These are phyloP conservation scores for Nakazawaea wyomingensis DNA, from an alignment of 805 yeast genomes.

Conservation along the genomic window DNA sequence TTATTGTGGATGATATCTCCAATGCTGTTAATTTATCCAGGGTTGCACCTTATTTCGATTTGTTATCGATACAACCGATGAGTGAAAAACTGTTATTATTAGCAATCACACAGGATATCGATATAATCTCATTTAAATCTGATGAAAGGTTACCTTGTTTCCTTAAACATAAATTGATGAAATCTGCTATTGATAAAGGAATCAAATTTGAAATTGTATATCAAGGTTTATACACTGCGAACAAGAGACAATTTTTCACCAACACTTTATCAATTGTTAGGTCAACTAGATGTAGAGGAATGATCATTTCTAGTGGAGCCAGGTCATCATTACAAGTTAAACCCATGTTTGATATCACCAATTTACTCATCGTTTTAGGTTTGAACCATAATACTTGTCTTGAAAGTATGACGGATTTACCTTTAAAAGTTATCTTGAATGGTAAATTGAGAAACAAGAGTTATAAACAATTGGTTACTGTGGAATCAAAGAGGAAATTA, in stretches of 20 bases:
- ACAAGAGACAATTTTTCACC: constrained; percentile 57
- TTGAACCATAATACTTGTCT: constrained; percentile 59
- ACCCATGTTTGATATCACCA: constrained; percentile 61
- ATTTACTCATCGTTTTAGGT: constrained; percentile 64
- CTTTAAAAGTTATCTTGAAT: constrained; percentile 61
- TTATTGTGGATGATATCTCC: constrained; percentile 71
- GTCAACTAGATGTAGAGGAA: constrained; percentile 75
- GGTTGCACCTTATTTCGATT: constrained; percentile 49
- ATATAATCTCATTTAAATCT: constrained; percentile 71
- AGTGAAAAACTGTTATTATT: constrained; percentile 75
- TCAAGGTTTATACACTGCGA: constrained; percentile 41
- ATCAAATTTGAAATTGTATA: constrained; percentile 77
- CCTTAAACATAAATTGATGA: constrained; percentile 76
- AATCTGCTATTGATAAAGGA: constrained; percentile 81
- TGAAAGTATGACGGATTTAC: constrained; percentile 50
- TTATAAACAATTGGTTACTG: constrained; percentile 67
- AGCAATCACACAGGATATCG: constrained; percentile 75
- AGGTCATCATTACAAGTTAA: constrained; percentile 50
- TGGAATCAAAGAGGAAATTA: constrained; percentile 37
- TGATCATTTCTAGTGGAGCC: constrained; percentile 78
- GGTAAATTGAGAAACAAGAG: constrained; percentile 72
- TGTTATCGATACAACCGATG: constrained; percentile 75
- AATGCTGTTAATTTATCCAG: constrained; percentile 61
- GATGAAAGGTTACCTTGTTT: constrained; percentile 63
- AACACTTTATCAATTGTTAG: constrained; percentile 73